Base-by-base conservation (phyloP, 208 protist genomes). In the Acanthamoeba quina region DNA sequence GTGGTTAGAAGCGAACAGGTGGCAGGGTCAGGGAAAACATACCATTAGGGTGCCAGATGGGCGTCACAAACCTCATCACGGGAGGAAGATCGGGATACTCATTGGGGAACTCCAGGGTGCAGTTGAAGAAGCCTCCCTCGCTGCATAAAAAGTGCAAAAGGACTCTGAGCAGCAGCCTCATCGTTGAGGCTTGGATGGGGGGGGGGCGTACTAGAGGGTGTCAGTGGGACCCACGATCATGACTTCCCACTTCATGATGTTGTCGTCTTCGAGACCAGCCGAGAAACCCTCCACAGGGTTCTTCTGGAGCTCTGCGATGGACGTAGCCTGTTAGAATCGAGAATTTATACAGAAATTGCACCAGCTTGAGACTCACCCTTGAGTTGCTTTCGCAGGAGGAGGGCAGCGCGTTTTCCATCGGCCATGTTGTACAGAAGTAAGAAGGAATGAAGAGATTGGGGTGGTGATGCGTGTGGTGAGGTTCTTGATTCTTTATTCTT, bases 31-130 rank as follows among this genome's bases (percentile, higher is more conserved):
- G n/a, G 17, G 21, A 94, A 10, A 94, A 56, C 83, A 31, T 76
- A 98, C 97, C 97, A 91, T 98, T 98, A 41, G 98, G 98, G 74
- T 98, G 98, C 96, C 96, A 98, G 21, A 98, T 97, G 26, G 97
- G 92, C 4, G 97, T 94, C 5, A 90, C 95, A 74, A 98, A 98
- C 26, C 82, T 93, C 96, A 98, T 97, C 72, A 96, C 97, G 21
- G 98, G 98, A 34, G 98, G 98, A 6, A 41, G 41, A 29, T 95
- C 68, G 19, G 97, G 97, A 70, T 98, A 98, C 19, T 97, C 95
- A 4, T 88, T 41, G 31, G 96, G 96, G 94, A 98, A 98, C 49
- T 54, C 94, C 19, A 98, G 92, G 26, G 49, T 92, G 29, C 94
- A 96, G 19, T 96, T 95, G 95, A 98, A 98, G 66, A 97, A 92